phyloP scores from a whole-genome alignment of 768 basidiomycete genomes.

The Daedalea quercina region DNA sequence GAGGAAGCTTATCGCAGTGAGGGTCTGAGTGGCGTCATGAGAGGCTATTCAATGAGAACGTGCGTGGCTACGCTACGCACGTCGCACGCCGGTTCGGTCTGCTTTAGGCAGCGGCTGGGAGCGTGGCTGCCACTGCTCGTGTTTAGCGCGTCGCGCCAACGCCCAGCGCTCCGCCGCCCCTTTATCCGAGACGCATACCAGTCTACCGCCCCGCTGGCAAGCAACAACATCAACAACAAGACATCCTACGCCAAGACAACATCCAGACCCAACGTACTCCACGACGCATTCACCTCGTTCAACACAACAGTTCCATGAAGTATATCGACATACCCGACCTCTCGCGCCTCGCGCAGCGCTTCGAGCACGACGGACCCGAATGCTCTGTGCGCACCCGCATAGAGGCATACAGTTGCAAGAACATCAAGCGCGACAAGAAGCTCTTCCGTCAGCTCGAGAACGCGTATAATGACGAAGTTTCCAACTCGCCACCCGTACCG shows the following conservation, averaged over 20 bases:
- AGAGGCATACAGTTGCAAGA: constrained; percentile 97
- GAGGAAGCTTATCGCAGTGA: too few relatives aligned
- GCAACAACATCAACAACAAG: neutral
- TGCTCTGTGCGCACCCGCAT: constrained; percentile 87
- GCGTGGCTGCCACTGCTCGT: neutral
- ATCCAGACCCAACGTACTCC: neutral
- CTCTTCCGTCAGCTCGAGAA: constrained; percentile 90
- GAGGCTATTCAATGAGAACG: neutral
- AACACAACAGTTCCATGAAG: constrained; percentile 52
- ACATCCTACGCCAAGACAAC: neutral
- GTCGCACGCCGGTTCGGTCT: neutral
- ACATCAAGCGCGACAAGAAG: constrained; percentile 94
- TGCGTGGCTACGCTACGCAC: neutral
- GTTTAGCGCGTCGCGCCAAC: neutral
- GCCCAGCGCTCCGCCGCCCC: neutral
- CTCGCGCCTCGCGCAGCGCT: constrained; percentile 66
- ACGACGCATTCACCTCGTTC: neutral
- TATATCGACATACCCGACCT: constrained; percentile 83
- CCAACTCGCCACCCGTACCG: constrained; percentile 78
- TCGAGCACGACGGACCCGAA: constrained; percentile 82
- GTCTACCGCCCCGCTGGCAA: neutral
- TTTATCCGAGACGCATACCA: neutral
- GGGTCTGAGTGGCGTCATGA: neutral
- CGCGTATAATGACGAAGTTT: constrained; percentile 76
- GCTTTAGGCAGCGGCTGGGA: neutral